Evolutionary conservation across 148 eudicot genomes (phyloP), one percentile per base, ranked within the genome.

Genomic region (Rhododendron mucronatum): DNA sequence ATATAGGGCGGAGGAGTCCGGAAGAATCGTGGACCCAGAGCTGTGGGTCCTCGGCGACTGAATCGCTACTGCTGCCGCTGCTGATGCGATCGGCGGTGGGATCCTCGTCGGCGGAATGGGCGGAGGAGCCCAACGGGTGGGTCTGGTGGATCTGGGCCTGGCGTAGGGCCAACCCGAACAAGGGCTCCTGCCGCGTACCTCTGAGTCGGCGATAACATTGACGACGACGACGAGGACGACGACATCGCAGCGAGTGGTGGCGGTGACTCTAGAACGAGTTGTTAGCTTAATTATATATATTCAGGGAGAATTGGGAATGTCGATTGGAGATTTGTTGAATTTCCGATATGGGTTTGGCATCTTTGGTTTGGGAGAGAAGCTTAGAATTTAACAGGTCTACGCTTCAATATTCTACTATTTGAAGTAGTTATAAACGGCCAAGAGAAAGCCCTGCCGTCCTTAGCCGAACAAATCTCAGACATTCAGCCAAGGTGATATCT

Each of bases 121-220:
- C 4, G 78, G 89, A 81, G 8, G 88, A 82, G 10, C 93, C 94
- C 14, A 95, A 88, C 23, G 91, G 94, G 3, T 89, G 91, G 12
- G 94, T 91, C 89, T 95, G 98, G 88, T 94, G 95, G 77, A 90
- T 91, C 81, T 95, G 98, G 3, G 96, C 97, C 82, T 95, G 95
- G 89, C 91, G 90, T 26, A 97, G 87, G 47, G 98, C 93, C 83
- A 97, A 33, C 6, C 93, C 94, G 87, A 94, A 95, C 71, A 97
- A 97, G 88, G 7, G 93, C 91, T 41, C 92, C 98, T 63, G 98
- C 93, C 12, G 95, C 99, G 88, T 94, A 95, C 61, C 91, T 87
- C 87, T 97, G 93, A 81, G 90, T 91, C 89, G 91, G 90, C 83
- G 99, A 69, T 85, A 97, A 83, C 69, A 86, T 76, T 78, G 95